These are phyloP conservation scores for Epichloe amarillans DNA, from an alignment of 2,329 filamentous ascomycete species.

Conservation along the genomic window DNA sequence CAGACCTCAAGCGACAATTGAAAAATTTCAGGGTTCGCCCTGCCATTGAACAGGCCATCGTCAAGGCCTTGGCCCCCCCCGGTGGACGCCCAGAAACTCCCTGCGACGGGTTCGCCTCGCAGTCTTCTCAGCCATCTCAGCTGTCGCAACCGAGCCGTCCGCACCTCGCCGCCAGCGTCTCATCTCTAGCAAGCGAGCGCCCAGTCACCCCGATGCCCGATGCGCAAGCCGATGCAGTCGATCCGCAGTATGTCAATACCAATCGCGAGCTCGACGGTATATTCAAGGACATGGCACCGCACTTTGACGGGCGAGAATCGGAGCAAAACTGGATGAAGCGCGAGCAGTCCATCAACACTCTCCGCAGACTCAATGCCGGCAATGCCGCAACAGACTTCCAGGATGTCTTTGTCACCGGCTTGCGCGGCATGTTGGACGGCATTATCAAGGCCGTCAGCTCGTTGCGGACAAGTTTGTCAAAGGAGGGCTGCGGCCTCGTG, in stretches of 20 bases:
- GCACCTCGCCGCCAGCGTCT: constrained; percentile 37
- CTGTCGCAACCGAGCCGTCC: constrained; percentile 21
- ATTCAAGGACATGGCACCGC: constrained; percentile 64
- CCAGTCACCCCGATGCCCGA: constrained; percentile 52
- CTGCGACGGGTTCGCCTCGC: constrained; percentile 22
- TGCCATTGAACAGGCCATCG: constrained; percentile 70
- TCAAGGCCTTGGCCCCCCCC: constrained; percentile 56
- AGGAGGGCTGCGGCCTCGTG: constrained; percentile 69
- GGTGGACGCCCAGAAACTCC: constrained; percentile 29
- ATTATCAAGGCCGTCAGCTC: constrained; percentile 78
- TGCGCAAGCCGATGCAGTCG: constrained; percentile 52
- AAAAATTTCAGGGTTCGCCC: constrained; percentile 74
- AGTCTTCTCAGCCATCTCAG: not conserved
- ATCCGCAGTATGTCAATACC: constrained; percentile 74
- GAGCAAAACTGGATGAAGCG: constrained; percentile 85
- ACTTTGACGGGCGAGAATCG: constrained; percentile 78
- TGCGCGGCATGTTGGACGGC: constrained; percentile 69
- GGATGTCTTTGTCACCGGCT: constrained; percentile 52
- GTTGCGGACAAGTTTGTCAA: constrained; percentile 77
- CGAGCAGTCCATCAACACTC: constrained; percentile 65
- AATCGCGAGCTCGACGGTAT: constrained; percentile 79
- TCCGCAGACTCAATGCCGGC: constrained; percentile 68
- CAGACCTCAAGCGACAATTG: constrained; percentile 77
- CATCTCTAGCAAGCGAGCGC: constrained; percentile 35
- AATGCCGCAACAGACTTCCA: constrained; percentile 71